Evolutionary conservation across 345 rosid species (phyloP).

Genomic region (Carallia brachiata): DNA sequence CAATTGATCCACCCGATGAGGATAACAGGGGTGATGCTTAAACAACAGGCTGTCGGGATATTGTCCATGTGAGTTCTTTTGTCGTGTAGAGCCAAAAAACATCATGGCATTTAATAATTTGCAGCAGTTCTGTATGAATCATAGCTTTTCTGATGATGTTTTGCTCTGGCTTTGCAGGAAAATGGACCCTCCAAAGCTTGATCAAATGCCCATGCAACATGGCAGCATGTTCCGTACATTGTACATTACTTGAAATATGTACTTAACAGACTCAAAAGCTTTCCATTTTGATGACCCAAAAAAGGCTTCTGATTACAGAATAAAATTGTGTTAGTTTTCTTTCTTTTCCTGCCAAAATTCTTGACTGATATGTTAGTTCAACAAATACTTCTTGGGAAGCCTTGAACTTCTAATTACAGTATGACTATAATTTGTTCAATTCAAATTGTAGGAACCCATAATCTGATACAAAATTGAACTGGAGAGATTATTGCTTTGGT

Average conservation of each 20-base stretch:
- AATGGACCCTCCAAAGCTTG: background rate
- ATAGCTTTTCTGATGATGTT: background rate
- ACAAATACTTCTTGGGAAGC: too few species aligned
- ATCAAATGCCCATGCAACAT: background rate
- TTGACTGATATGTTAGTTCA: too few species aligned
- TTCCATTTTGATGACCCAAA: too few species aligned
- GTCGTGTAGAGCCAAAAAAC: background rate
- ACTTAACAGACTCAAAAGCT: background rate
- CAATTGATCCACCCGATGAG: constrained; percentile 55
- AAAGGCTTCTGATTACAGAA: too few species aligned
- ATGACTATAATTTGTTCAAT: too few species aligned
- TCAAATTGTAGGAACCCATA: too few species aligned
- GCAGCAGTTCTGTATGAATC: background rate
- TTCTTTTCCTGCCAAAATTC: too few species aligned
- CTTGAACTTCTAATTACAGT: too few species aligned
- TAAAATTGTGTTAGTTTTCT: too few species aligned
- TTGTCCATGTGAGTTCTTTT: background rate
- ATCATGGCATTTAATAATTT: background rate
- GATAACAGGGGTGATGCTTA: constrained; percentile 30
- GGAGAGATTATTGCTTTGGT: too few species aligned
- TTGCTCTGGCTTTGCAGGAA: background rate
- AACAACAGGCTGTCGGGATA: background rate
- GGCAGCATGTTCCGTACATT: background rate
- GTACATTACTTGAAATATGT: background rate
- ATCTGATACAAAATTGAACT: too few species aligned